phyloP scores from a whole-genome alignment of 1,139 yeast genomes.

The Kurtzmaniella quercitrusa region DNA sequence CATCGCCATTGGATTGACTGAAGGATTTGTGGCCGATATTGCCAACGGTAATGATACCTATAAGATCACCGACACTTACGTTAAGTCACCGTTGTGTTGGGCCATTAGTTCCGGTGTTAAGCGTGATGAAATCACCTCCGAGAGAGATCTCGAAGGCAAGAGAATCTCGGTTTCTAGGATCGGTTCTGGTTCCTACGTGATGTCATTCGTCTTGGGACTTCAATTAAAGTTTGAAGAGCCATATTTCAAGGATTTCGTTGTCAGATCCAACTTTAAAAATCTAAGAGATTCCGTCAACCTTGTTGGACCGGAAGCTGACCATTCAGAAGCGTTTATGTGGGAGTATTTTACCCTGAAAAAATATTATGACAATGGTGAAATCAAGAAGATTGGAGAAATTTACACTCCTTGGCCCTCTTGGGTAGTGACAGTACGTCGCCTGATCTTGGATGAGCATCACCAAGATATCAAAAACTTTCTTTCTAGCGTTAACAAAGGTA shows the following conservation, averaged over 20 bases:
- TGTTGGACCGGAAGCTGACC: conserved; percentile 27
- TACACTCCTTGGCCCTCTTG: conserved; percentile 97
- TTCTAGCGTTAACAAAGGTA: conserved; percentile 59
- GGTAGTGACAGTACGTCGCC: conserved; percentile 61
- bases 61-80: conserved; percentile 76
- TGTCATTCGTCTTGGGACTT: conserved; percentile 80
- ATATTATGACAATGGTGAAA: conserved; percentile 75
- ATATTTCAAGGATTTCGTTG: conserved; percentile 47
- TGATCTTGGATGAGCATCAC: conserved; percentile 23
- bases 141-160: conserved; percentile 54
- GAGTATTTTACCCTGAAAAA: conserved; percentile 85
- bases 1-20: conserved; percentile 83
- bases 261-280: conserved; percentile 66
- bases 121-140: conserved; percentile 48
- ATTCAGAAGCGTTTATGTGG: conserved; percentile 92
- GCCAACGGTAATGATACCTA: conserved; percentile 64
- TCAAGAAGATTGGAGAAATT: conserved; percentile 79
- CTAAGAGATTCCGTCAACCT: conserved; percentile 76
- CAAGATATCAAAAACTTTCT: conserved; percentile 39
- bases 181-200: conserved; percentile 88
- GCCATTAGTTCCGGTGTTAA: conserved; percentile 74
- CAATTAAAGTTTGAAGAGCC: conserved; percentile 47
- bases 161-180: conserved; percentile 81
- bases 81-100: conserved; percentile 85
- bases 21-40: conserved; percentile 81